Conservation (phyloP, 164 flowering plant genomes). For the Dillenia turbinata region DNA sequence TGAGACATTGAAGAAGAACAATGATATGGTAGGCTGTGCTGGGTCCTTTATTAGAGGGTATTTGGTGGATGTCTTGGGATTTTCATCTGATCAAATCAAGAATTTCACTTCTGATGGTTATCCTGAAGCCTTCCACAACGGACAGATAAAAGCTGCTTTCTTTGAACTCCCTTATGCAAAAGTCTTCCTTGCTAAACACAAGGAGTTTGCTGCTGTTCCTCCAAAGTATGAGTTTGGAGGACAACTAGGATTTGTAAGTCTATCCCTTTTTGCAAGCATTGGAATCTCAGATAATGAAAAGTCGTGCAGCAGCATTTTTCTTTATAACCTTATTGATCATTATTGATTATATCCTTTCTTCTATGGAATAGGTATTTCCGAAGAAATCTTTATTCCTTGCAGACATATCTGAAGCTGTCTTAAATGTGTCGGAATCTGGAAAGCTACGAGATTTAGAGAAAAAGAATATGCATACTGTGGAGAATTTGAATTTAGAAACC, state of each 20-base stretch:
- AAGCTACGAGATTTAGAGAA: slow-evolving; percentile 8
- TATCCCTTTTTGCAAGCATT: neutral
- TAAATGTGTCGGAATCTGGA: slow-evolving; percentile 14
- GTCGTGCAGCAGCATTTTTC: too few relatives aligned
- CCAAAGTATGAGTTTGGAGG: slow-evolving; percentile 37
- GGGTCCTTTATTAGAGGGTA: slow-evolving; percentile 22
- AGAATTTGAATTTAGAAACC: slow-evolving; percentile 2
- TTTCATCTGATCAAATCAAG: slow-evolving; percentile 9
- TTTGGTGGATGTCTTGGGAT: slow-evolving; percentile 14
- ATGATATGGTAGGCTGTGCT: slow-evolving; percentile 23
- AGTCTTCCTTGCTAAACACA: slow-evolving; percentile 26
- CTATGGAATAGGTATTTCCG: slow-evolving; percentile 14
- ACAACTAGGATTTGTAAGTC: slow-evolving; percentile 35
- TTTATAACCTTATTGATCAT: too few relatives aligned
- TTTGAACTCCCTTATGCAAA: slow-evolving; percentile 13
- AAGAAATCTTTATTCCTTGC: slow-evolving; percentile 15
- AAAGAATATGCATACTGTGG: neutral
- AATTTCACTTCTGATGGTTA: slow-evolving; percentile 10
- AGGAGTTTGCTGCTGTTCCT: slow-evolving; percentile 22
- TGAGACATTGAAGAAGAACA: slow-evolving; percentile 12
- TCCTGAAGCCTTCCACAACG: slow-evolving; percentile 11
- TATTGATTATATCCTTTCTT: too few relatives aligned
- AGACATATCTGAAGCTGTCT: slow-evolving; percentile 11
- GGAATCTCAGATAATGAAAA: too few relatives aligned
- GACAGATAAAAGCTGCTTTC: slow-evolving; percentile 20